Base-by-base conservation (phyloP, 129 eudicot species). In the Saussurea involucrata region DNA sequence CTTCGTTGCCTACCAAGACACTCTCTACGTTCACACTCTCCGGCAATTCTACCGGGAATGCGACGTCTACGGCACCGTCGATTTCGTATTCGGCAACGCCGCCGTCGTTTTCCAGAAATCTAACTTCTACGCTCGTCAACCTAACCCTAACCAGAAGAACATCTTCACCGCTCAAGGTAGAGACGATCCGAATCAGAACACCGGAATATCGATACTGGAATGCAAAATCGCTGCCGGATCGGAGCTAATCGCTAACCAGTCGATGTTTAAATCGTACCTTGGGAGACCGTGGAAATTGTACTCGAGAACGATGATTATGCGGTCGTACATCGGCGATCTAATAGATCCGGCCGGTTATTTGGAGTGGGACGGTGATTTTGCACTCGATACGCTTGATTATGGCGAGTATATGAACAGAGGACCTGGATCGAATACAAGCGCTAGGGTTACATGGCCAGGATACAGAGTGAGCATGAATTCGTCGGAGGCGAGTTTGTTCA, bases 111-210 rank as follows among this genome's bases (percentile, higher is more conserved):
- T 92, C 86, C 97, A 92, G 40, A 81, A 80, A 72, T 79, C 92
- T 17, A 92, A 89, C 69, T 82, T 92, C 44, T 92, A 92, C 67
- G 97, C 97, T 0, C 90, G 97, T 1, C 70, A 81, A 21, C 97
- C 97, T 0, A 17, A 76, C 27, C 69, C 74, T 8, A 85, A 83
- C 75, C 97, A 92, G 61, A 74, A 69, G 17, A 92, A 92, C 95
- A 74, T 89, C 36, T 92, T 82, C 95, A 92, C 97, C 0, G 97
- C 97, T 24, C 97, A 92, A 69, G 97, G 97, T 4, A 80, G 97
- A 28, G 92, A 89, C 11, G 97, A 92, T 25, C 97, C 97, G 0
- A 87, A 87, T 68, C 97, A 92, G 69, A 92, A 89, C 79, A 89
- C 97, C 1, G 97, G 97, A 1, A 92, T 85, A 2, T 92, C 95